Base-by-base conservation (phyloP, 169 alveolate genomes). In the Cryptosporidium meleagridis region DNA sequence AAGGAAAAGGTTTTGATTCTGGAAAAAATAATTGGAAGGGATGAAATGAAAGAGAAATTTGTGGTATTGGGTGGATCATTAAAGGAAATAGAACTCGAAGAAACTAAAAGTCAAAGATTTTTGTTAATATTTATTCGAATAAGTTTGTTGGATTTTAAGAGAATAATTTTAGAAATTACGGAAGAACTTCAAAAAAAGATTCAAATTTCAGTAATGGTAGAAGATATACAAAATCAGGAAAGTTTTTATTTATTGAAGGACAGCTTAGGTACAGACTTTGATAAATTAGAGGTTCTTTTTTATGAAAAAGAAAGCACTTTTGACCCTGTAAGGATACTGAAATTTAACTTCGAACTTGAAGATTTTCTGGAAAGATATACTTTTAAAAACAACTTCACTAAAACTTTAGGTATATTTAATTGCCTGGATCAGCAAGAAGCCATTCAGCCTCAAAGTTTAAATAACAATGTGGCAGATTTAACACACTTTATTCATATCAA, bases 351-450 rank as follows among this genome's bases (percentile, higher is more conserved):
- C 58, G 58, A 73, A n/a, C 21, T 31, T 21, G 52, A 73, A 53
- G 86, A 73, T 59, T 73, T 37, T 58, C 10, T 73, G 53, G 86
- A 35, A 44, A 52, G 58, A 37, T 73, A 53, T 26, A 37, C 52
- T 1, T 53, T 52, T 33, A 37, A 73, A 18, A 59, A n/a, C 21
- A 26, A 26, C 39, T 35, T 18, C 31, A 26, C 31, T 21, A 73
- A 52, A 35, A 73, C 86, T 18, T 39, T 73, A 41, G 31, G 86
- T 21, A 31, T 53, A 52, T 73, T 51, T 41, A 18, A 73, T 58
- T 73, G 86, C 23, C 37, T 73, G 59, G 86, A 73, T 35, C 55
- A 73, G 18, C 53, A 52, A 14, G 55, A 73, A 7, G 31, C 68
- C 29, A 18, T 53, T 6, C 62, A 73, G 52, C 12, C 33, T 33